Evolutionary conservation across 179 eudicot genomes (phyloP), one percentile per base, ranked within the genome.

Genomic region (Silene coronaria): DNA sequence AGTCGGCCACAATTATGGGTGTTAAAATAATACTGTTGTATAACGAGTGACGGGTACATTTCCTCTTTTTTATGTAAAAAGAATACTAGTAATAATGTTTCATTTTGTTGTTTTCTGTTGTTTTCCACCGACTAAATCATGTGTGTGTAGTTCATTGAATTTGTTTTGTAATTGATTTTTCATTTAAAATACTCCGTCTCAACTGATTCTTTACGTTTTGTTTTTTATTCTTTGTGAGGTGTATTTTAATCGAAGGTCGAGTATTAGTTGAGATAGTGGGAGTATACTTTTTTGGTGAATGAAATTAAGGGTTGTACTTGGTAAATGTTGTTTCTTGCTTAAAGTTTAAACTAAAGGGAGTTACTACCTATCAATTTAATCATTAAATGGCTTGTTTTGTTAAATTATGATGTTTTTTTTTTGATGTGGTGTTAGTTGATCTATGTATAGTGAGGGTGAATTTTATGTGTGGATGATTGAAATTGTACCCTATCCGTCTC

Each of bases 91-190:
- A 19, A n/a, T 59, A n/a, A 4, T 28, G 42, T 64, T 34, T 16
- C 22, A 17, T 72, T 67, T 73, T 80, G 64, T 61, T 66, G 71
- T 76, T 58, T 62, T 72, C 42, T 72, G 76, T 66, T 72, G 22
- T 14, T 45, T 45, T 73, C 69, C 81, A 79, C 81, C 81, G 77
- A 79, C 81, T 74, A 19, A 4, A 71, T 68, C 79, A 77, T 77
- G 76, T 77, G 24, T 23, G 17, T 62, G 5, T 55, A 34, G n/a
- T 58, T 61, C 23, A 3, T 53, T 67, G 32, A 7, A 4, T 62
- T 32, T 51, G 8, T 16, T 17, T 30, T 2, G 13, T 22, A 8
- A 53, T 69, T 45, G n/a, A 8, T n/a, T 19, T 17, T 3, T 45
- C 4, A 45, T 11, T 45, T 45, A 45, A 28, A 45, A 45, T 45